Conservation (phyloP, 345 rosid genomes). For the Toxicodendron radicans region DNA sequence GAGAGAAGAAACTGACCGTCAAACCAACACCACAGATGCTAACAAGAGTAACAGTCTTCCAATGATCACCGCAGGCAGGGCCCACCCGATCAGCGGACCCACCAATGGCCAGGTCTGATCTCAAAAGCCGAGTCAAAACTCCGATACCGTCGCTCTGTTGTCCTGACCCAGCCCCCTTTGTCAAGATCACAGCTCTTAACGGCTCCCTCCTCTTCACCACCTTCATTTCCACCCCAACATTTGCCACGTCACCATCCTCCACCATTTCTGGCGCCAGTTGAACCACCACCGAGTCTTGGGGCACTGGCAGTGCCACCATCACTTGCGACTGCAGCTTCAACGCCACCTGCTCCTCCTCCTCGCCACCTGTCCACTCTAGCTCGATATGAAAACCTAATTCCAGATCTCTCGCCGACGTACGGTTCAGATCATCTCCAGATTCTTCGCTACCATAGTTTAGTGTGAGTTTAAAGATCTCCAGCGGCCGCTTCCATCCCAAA, state of each 20-base stretch:
- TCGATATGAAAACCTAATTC: slow-evolving; percentile 71
- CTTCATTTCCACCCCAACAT: slow-evolving; percentile 69
- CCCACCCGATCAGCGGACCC: slow-evolving; percentile 37
- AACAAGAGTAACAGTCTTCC: slow-evolving; percentile 73
- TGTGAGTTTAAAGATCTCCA: slow-evolving; percentile 72
- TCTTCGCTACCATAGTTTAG: slow-evolving; percentile 77
- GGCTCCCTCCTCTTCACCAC: slow-evolving; percentile 85
- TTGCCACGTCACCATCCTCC: slow-evolving; percentile 31
- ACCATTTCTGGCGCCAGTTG: slow-evolving; percentile 35
- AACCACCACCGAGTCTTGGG: slow-evolving; percentile 73
- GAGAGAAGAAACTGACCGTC: slow-evolving; percentile 38
- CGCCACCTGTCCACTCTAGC: slow-evolving; percentile 89
- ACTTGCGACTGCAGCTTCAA: slow-evolving; percentile 82
- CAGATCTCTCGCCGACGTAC: slow-evolving; percentile 43
- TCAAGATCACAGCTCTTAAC: slow-evolving; percentile 60
- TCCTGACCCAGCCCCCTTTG: slow-evolving; percentile 71
- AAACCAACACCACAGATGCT: slow-evolving; percentile 75
- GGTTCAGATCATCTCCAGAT: slow-evolving; percentile 48
- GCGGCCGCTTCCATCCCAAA: slow-evolving; percentile 90
- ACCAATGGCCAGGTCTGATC: slow-evolving; percentile 48
- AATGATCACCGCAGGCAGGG: slow-evolving; percentile 62
- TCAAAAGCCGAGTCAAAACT: slow-evolving; percentile 64
- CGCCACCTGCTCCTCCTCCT: slow-evolving; percentile 93
- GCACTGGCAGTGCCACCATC: slow-evolving; percentile 90
- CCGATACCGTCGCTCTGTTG: slow-evolving; percentile 88